Evolutionary conservation across 2,329 filamentous ascomycete genomes (phyloP).

Genomic region (Penicillium sp.): DNA sequence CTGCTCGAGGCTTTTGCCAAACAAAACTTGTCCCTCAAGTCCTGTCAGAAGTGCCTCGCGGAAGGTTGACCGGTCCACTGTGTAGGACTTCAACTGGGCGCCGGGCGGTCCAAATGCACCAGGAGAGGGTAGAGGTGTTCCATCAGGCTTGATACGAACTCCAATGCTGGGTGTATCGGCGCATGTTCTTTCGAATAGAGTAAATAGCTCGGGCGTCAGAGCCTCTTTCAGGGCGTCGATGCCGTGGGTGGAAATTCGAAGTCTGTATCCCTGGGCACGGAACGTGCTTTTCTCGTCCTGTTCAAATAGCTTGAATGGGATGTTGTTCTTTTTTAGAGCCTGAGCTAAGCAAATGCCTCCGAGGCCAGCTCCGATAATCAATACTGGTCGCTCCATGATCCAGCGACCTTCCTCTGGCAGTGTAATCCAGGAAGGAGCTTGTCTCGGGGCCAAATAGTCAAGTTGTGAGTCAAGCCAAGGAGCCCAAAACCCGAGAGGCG

Average conservation of each 20-base stretch:
- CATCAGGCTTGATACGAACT: slow-evolving; percentile 15
- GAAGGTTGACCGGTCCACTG: slow-evolving; percentile 38
- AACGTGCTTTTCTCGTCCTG: slow-evolving; percentile 32
- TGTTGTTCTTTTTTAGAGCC: slow-evolving; percentile 35
- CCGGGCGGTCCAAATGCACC: slow-evolving; percentile 7
- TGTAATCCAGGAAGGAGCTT: background rate
- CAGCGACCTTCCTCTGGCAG: background rate
- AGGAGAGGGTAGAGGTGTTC: slow-evolving; percentile 6
- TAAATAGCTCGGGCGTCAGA: slow-evolving; percentile 20
- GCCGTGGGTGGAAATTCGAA: slow-evolving; percentile 22
- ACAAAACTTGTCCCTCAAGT: slow-evolving; percentile 33
- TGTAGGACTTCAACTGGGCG: slow-evolving; percentile 22
- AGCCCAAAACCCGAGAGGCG: too few species aligned
- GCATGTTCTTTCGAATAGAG: slow-evolving; percentile 24
- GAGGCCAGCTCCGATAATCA: slow-evolving; percentile 42
- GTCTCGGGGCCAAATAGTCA: too few species aligned
- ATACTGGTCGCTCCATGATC: slow-evolving; percentile 23
- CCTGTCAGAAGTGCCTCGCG: slow-evolving; percentile 35
- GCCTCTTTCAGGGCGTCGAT: slow-evolving; percentile 11
- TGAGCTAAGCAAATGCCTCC: slow-evolving; percentile 41
- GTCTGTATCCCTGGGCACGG: slow-evolving; percentile 44
- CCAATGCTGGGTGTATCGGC: slow-evolving; percentile 17
- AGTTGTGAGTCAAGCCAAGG: too few species aligned
- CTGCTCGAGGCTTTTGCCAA: slow-evolving; percentile 33
- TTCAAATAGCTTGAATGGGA: slow-evolving; percentile 43